phyloP scores from a whole-genome alignment of 169 alveolate species.

The Plasmodium sp. region DNA sequence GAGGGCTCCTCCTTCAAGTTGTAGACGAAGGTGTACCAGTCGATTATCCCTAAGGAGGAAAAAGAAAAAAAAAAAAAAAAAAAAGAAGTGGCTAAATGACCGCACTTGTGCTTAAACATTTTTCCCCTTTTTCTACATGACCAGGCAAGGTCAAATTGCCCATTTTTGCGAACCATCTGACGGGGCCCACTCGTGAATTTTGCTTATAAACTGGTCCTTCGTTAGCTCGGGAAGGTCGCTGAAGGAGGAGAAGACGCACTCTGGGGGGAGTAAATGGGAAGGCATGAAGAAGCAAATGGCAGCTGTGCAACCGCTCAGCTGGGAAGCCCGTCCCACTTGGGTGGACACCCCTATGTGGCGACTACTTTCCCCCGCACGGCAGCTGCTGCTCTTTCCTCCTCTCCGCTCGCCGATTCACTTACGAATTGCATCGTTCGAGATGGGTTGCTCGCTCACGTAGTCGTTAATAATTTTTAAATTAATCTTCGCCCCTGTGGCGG shows the following conservation, averaged over 20 bases:
- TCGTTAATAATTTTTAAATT: constrained; percentile 66
- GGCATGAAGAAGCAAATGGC: neutral
- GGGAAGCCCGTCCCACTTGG: neutral
- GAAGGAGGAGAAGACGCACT: constrained; percentile 70
- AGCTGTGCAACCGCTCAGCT: neutral
- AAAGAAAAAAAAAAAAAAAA: neutral
- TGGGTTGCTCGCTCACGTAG: constrained; percentile 46
- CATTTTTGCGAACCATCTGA: constrained; percentile 51
- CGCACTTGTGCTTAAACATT: neutral
- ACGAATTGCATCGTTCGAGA: constrained; percentile 69
- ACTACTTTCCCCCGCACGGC: neutral
- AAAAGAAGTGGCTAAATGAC: neutral
- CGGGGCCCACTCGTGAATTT: constrained; percentile 75
- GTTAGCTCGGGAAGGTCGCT: constrained; percentile 54
- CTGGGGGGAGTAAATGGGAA: neutral
- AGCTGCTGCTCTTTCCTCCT: neutral
- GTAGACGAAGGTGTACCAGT: constrained; percentile 74
- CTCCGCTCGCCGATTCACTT: neutral
- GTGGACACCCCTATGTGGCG: no score
- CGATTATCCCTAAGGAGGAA: constrained; percentile 33
- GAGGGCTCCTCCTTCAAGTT: constrained; percentile 68
- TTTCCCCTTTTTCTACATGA: neutral
- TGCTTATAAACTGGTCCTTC: constrained; percentile 39
- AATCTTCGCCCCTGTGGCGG: constrained; percentile 2
- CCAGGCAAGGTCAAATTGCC: neutral